Conservation (phyloP, 306 rosid species). For the Casuarina glauca region DNA sequence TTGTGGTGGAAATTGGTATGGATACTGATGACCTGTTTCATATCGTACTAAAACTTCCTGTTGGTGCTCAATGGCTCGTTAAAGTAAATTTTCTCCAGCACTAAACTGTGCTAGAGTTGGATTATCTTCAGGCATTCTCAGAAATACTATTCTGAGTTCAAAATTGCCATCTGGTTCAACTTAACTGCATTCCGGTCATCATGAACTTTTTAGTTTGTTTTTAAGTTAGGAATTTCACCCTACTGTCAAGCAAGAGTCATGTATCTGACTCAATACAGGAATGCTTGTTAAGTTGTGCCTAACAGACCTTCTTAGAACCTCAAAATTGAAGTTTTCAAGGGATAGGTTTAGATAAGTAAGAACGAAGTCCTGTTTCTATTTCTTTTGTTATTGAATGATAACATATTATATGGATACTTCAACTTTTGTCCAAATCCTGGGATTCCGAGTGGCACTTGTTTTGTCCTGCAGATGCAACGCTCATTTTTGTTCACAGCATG, state of each 20-base stretch:
- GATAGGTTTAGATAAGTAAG: background rate
- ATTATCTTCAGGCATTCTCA: background rate
- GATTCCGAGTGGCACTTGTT: background rate
- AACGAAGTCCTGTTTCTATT: background rate
- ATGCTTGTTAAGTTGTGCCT: background rate
- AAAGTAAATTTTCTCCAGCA: background rate
- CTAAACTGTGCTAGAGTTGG: background rate
- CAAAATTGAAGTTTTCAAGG: background rate
- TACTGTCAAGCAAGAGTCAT: background rate
- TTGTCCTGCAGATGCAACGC: background rate
- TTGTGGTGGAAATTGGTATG: background rate
- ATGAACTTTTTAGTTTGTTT: background rate
- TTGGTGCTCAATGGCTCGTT: background rate
- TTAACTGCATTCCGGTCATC: background rate
- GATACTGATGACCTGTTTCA: background rate
- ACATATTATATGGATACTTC: background rate
- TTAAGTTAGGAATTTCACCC: background rate
- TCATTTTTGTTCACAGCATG: background rate
- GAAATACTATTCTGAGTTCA: background rate
- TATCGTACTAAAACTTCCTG: background rate
- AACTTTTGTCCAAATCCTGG: background rate
- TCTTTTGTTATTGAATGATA: background rate
- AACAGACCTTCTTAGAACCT: background rate
- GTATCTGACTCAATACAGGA: background rate
- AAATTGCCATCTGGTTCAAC: background rate